Evolutionary conservation across 139 green algal genomes (phyloP), one percentile per base, ranked within the genome.

Genomic region (Eudorina sp.): DNA sequence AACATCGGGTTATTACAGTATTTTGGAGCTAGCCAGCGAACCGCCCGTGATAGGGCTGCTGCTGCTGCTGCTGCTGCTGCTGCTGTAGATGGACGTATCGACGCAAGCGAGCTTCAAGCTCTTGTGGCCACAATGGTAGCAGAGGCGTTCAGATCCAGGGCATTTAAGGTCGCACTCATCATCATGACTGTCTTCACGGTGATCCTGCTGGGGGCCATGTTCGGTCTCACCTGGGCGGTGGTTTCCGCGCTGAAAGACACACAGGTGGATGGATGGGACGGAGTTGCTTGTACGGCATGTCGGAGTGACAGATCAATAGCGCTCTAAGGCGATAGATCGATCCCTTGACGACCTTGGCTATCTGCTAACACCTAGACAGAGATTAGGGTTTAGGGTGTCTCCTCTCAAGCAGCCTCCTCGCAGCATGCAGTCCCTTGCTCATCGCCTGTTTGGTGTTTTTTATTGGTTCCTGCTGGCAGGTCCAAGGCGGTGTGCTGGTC

Each of bases 161-260:
- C 79, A 3, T 85, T 85, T 29, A 74, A 60, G 40, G 75, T 85
- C 19, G 79, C 58, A 19, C 38, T 85, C 7, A 85, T 85, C 29
- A 62, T 85, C 58, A 25, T 85, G 14, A 27, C 31, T 43, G 41
- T 85, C 16, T 85, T 85, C 55, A 85, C 79, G 4, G 25, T 41
- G 14, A 23, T 85, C 11, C 60, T 85, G 38, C 41, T 85, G 4
- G 79, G 58, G 2, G 79, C 79, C 43, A 74, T 85, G 79, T 85
- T 85, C 9, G 79, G 79, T 3, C 43, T 85, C 27, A 85, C 79
- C 4, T 85, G 79, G 79, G 79, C 79, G 13, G 79, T 85, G 58
- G 79, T 85, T 14, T 38, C 79, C 2, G 79, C 79, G 27, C 79
- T 85, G 29, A 85, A 85, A 41, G 79, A 85, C n/a, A 85, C 79